Percentiles rank a stretch among this genome's conserved stretches.
Evolutionary conservation across 1,284 basidiomycete species (phyloP).

Genomic region (Peniophora sp.): DNA sequence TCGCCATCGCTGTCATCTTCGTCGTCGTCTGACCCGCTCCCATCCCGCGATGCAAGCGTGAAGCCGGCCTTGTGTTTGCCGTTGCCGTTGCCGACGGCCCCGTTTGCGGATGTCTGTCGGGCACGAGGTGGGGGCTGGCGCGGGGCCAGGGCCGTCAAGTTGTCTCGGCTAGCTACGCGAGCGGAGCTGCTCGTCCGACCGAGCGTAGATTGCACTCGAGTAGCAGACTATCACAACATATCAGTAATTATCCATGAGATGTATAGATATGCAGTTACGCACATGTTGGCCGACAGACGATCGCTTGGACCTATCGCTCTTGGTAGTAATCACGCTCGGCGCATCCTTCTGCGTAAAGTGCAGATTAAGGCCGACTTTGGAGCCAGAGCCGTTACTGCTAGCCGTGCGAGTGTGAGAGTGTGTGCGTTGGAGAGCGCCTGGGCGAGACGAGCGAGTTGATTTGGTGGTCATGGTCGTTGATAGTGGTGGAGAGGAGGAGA

Average conservation of each 20-base stretch:
- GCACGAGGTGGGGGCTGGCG: slow-evolving; percentile 23
- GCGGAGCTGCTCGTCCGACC: slow-evolving; percentile 39
- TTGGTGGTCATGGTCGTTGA: slow-evolving; percentile 35
- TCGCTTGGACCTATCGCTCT: slow-evolving; percentile 47
- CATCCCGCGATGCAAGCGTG: slow-evolving; percentile 34
- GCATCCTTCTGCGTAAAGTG: slow-evolving; percentile 63
- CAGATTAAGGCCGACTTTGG: slow-evolving; percentile 49
- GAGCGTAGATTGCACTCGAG: slow-evolving; percentile 24
- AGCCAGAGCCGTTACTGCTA: slow-evolving; percentile 37
- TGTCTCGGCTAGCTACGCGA: slow-evolving; percentile 44
- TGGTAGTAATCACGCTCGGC: slow-evolving; percentile 13
- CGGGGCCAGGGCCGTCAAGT: slow-evolving; percentile 22
- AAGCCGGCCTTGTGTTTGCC: slow-evolving; percentile 47
- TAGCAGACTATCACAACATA: slow-evolving; percentile 13
- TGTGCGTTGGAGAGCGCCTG: slow-evolving; percentile 26
- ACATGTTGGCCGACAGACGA: slow-evolving; percentile 36
- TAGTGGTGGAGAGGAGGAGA: background rate
- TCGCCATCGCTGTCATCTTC: slow-evolving; percentile 39
- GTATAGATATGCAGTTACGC: slow-evolving; percentile 13
- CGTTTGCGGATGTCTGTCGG: slow-evolving; percentile 7
- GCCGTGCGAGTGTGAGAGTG: slow-evolving; percentile 63
- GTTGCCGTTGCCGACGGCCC: slow-evolving; percentile 1
- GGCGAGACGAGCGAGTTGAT: slow-evolving; percentile 11
- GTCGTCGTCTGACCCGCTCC: slow-evolving; percentile 41
- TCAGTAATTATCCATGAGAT: background rate